A percentile compares a stretch with the other conserved stretches of the same genome.
Evolutionary conservation across 768 basidiomycete genomes (phyloP).

Genomic region (Pisolithus tinctorius): DNA sequence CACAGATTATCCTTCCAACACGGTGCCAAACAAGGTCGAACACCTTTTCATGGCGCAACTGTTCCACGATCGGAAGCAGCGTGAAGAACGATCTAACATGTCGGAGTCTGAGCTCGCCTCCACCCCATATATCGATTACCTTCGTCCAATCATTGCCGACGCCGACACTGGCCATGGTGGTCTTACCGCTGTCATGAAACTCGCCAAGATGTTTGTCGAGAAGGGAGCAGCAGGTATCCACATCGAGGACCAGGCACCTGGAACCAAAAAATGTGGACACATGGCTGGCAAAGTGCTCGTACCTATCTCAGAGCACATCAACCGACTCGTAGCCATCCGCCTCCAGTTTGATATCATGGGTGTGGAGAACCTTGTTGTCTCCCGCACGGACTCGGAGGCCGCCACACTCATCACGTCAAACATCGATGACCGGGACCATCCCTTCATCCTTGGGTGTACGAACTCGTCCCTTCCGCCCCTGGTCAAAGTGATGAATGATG

Average conservation of each 20-base stretch:
- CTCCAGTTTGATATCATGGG: conserved; percentile 99
- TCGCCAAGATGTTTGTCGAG: conserved; percentile 98
- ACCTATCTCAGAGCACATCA: conserved; percentile 96
- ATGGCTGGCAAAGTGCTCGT: conserved; percentile 97
- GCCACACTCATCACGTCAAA: conserved; percentile 96
- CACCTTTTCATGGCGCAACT: conserved; percentile 97
- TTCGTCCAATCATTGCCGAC: conserved; percentile 92
- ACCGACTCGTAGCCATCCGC: conserved; percentile 94
- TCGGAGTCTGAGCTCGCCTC: conserved; percentile 63
- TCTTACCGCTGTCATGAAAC: conserved; percentile 96
- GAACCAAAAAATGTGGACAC: conserved; percentile 94
- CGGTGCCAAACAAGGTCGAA: conserved; percentile 97
- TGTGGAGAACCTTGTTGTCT: conserved; percentile 87
- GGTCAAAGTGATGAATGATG: conserved; percentile 75
- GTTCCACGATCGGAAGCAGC: conserved; percentile 98
- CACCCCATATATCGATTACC: conserved; percentile 76
- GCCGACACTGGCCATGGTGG: conserved; percentile 98
- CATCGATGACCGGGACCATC: conserved; percentile 94
- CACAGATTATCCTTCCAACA: conserved; percentile 94
- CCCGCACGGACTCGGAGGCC: conserved; percentile 95
- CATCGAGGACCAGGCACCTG: conserved; percentile 95
- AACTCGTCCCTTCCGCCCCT: conserved; percentile 66
- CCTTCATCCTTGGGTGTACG: conserved; percentile 92
- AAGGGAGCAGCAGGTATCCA: conserved; percentile 98
- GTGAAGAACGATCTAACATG: conserved; percentile 66